phyloP scores from a whole-genome alignment of 352 stramenopile genomes.

The Phytophthora sansomeana region DNA sequence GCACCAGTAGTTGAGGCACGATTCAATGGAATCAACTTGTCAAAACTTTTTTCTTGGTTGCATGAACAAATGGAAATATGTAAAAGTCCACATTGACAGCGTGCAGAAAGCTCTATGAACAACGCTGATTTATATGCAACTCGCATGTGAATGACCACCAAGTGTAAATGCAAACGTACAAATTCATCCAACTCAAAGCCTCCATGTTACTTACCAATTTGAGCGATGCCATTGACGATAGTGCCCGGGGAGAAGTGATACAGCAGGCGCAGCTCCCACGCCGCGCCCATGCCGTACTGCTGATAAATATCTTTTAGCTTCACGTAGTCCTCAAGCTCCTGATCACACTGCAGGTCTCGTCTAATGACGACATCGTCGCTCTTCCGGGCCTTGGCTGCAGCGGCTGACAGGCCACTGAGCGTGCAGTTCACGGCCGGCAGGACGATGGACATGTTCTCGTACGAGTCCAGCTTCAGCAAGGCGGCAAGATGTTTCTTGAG shows the following conservation, averaged over 20 bases:
- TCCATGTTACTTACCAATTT: conserved; percentile 37
- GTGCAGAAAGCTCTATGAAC: too few relatives aligned
- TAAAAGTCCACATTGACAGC: too few relatives aligned
- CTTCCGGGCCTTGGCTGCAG: conserved; percentile 23
- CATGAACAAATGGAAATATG: not conserved
- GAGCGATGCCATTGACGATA: conserved; percentile 74
- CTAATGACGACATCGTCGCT: conserved; percentile 42
- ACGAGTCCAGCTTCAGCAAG: conserved; percentile 55
- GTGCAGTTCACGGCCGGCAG: conserved; percentile 60
- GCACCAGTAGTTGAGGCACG: not conserved
- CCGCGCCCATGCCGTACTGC: conserved; percentile 75
- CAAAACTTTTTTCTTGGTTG: not conserved
- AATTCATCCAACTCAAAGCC: too few relatives aligned
- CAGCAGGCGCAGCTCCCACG: conserved; percentile 74
- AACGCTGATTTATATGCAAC: too few relatives aligned
- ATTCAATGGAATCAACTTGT: not conserved
- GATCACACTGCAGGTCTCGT: conserved; percentile 76
- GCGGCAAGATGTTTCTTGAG: conserved; percentile 74
- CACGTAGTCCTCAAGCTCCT: conserved; percentile 78
- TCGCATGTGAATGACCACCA: too few relatives aligned
- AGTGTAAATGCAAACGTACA: too few relatives aligned
- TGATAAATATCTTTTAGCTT: conserved; percentile 85
- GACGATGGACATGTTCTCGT: conserved; percentile 67
- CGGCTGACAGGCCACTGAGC: conserved; percentile 49
- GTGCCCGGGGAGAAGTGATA: conserved; percentile 82